Evolutionary conservation across 768 basidiomycete species (phyloP).

Genomic region (Tylopilus vinaceipallidus): DNA sequence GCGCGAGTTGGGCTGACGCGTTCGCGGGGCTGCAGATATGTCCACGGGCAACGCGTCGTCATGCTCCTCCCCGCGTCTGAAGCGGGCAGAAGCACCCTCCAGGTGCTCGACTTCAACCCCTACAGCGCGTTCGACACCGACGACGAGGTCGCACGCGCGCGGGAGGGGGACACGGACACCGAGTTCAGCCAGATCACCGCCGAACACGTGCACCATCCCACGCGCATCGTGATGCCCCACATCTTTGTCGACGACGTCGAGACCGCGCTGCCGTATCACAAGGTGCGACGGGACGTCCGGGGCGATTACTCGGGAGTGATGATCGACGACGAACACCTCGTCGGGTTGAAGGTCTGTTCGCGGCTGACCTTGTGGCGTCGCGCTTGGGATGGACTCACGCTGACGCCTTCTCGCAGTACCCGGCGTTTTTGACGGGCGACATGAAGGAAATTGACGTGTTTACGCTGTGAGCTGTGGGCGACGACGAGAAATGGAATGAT

Average conservation of each 20-base stretch:
- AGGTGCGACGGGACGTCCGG: conserved; percentile 19
- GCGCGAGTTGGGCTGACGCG: background rate
- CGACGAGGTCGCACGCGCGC: background rate
- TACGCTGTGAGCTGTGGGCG: conserved; percentile 21
- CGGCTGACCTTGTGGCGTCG: background rate
- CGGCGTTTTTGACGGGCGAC: conserved; percentile 29
- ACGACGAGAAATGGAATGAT: too few species aligned
- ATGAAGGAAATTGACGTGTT: conserved; percentile 37
- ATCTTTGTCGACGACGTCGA: conserved; percentile 28
- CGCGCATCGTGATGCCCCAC: conserved; percentile 9
- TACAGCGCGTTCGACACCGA: background rate
- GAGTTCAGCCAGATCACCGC: background rate
- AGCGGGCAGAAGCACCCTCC: conserved; percentile 10
- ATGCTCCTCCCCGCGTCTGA: conserved; percentile 17
- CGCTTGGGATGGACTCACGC: background rate
- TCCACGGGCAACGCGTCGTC: conserved; percentile 41
- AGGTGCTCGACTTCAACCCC: conserved; percentile 35
- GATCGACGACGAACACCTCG: conserved; percentile 41
- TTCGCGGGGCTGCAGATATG: conserved; percentile 39
- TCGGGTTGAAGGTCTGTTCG: conserved; percentile 37
- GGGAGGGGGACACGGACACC: background rate
- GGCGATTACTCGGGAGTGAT: conserved; percentile 39
- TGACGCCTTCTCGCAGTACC: conserved; percentile 12
- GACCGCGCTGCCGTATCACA: conserved; percentile 34
- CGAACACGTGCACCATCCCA: conserved; percentile 9